Evolutionary conservation across 768 basidiomycete genomes (phyloP).

Genomic region (Tylopilus cervinicoccineus): DNA sequence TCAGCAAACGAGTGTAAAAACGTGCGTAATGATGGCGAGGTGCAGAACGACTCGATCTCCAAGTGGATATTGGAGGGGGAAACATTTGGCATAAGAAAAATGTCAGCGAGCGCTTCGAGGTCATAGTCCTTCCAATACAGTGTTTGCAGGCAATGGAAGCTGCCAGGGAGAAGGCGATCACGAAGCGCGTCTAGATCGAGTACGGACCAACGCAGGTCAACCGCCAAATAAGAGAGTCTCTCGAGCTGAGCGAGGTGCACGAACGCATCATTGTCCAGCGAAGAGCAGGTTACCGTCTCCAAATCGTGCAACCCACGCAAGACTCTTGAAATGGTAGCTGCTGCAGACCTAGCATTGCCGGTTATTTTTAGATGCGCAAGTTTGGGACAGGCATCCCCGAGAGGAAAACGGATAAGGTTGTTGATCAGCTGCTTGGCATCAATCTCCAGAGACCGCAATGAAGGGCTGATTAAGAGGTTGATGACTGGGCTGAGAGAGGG

Average conservation of each 20-base stretch:
- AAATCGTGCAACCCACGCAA: constrained; percentile 13
- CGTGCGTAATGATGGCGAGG: constrained; percentile 10
- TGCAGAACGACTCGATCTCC: constrained; percentile 23
- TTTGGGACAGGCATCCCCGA: constrained; percentile 14
- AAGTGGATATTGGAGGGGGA: constrained; percentile 11
- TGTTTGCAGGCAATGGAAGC: constrained; percentile 15
- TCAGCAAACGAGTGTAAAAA: constrained; percentile 11
- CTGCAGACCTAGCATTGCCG: constrained; percentile 16
- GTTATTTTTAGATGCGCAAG: constrained; percentile 20
- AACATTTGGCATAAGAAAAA: constrained; percentile 16
- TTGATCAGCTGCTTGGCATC: constrained; percentile 19
- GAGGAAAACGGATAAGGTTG: constrained; percentile 5
- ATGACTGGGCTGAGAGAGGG: neutral
- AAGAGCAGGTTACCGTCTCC: constrained; percentile 15
- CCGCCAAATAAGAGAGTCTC: constrained; percentile 14
- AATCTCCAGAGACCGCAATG: constrained; percentile 20
- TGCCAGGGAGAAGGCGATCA: constrained; percentile 7
- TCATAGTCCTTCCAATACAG: constrained; percentile 23
- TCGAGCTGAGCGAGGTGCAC: constrained; percentile 21
- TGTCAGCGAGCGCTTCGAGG: constrained; percentile 13
- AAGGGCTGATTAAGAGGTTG: constrained; percentile 22
- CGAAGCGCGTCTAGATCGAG: constrained; percentile 11
- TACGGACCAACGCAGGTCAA: constrained; percentile 25
- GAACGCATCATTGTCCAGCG: constrained; percentile 21
- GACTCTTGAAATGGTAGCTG: constrained; percentile 11